Percentiles rank a stretch among this genome's conserved stretches.
These are phyloP conservation scores for Setomelanomma holmii DNA, from an alignment of 2,329 filamentous ascomycete genomes.

Conservation along the genomic window DNA sequence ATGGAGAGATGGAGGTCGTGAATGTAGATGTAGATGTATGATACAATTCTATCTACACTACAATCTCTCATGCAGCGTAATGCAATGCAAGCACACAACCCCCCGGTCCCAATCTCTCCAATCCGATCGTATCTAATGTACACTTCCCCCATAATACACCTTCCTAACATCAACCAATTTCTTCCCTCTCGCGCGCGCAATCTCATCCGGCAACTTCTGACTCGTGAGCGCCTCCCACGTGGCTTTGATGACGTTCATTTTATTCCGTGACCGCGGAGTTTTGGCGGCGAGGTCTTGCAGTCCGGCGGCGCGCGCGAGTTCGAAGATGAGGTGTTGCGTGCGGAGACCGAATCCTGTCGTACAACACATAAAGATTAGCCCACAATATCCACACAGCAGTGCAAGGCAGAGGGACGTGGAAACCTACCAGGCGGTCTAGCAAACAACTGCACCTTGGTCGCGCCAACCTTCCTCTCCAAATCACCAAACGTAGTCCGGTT, in stretches of 20 bases:
- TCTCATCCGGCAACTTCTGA: conserved; percentile 87
- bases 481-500: conserved; percentile 89
- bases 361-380: too few species aligned
- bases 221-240: conserved; percentile 80
- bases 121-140: conserved; percentile 35
- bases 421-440: conserved; percentile 83
- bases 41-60: conserved; percentile 22
- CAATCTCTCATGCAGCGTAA: conserved; percentile 4
- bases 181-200: conserved; percentile 87
- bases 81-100: conserved; percentile 26
- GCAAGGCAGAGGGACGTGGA: too few species aligned
- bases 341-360: conserved; percentile 86
- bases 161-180: conserved; percentile 96
- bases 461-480: conserved; percentile 82
- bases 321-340: conserved; percentile 89
- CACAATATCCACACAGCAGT: too few species aligned
- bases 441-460: conserved; percentile 82
- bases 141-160: conserved; percentile 88
- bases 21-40: too few species aligned
- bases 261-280: conserved; percentile 86
- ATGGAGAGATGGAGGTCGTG: conserved; percentile 3
- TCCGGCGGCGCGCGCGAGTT: conserved; percentile 87
- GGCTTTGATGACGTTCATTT: conserved; percentile 98
- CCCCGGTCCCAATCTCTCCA: not conserved
- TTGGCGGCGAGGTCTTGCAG: conserved; percentile 85